Base-by-base conservation (phyloP, 768 basidiomycete genomes). In the Phanerochaete sordida region DNA sequence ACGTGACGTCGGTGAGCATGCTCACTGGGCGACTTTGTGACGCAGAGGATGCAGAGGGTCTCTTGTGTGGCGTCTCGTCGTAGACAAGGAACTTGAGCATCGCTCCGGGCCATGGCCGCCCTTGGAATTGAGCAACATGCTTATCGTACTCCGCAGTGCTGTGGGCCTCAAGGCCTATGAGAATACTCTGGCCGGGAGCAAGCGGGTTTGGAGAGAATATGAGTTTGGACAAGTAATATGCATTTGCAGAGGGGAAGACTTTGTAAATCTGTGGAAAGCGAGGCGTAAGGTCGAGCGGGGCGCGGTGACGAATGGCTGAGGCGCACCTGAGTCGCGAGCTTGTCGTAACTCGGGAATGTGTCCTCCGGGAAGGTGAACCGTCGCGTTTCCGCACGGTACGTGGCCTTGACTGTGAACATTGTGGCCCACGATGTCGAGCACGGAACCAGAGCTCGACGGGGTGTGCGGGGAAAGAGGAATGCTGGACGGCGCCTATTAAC, bases 371-470 rank as follows among this genome's bases (percentile, higher is more conserved):
- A 88, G 2, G 81, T 74, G 65, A 89, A 78, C 65, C 82, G 89
- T 66, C 90, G 83, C 58, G 84, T 89, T 70, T 91, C 87, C 57
- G 72, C 73, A 30, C 80, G 76, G 70, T 90, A 91, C 23, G 87
- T 88, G n/a, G 85, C 88, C 74, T 92, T 92, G 69, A 91, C 81
- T 58, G 84, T 83, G 77, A 91, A 90, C 83, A 87, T 86, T 74
- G 77, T 72, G 57, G 70, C 65, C 65, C 64, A 63, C 63, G 68
- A 64, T 61, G 62, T 57, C 61, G 65, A 65, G 65, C 57, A 52
- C 56, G 58, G 39, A 16, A 7, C 33, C 33, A 43, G 19, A 43
- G 39, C 19, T 9, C 39, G 39, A 43, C 39, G 50, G 59, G 51
- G 55, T 59, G 58, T 58, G 65, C 61, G 48, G 60, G 60, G 59